Conservation (phyloP, 495 filamentous ascomycete species). For the Aspergillus cristatus region DNA sequence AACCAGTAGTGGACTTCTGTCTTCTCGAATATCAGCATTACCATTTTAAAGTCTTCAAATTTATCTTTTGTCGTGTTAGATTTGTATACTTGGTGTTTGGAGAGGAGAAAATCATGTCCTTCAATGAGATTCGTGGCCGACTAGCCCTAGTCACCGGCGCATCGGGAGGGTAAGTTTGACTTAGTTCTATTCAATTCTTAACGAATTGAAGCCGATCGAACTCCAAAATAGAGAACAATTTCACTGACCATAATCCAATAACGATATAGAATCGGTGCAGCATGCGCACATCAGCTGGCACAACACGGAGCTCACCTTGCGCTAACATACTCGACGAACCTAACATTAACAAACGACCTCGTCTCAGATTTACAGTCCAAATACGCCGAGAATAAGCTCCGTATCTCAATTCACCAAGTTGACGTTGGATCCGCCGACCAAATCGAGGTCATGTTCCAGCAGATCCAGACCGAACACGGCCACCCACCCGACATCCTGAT, state of each 20-base stretch:
- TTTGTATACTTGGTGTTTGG: no score
- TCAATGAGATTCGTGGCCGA: conserved; percentile 46
- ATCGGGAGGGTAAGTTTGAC: conserved; percentile 50
- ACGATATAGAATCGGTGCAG: conserved; percentile 56
- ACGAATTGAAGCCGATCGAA: no score
- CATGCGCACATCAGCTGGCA: conserved; percentile 48
- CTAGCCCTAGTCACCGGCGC: conserved; percentile 59
- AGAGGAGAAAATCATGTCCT: conserved; percentile 12
- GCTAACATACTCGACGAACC: conserved; percentile 50
- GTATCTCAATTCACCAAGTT: conserved; percentile 46
- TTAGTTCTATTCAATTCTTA: no score
- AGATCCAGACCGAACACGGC: conserved; percentile 43
- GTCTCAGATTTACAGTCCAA: conserved; percentile 26
- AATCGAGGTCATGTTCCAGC: conserved; percentile 41
- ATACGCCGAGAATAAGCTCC: conserved; percentile 18
- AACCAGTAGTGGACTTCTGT: no score
- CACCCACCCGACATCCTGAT: conserved; percentile 54
- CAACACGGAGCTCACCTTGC: conserved; percentile 46
- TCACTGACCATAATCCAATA: no score
- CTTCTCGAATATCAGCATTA: no score
- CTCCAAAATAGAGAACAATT: conserved; percentile 1
- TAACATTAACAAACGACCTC: conserved; percentile 35
- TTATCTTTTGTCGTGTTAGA: no score
- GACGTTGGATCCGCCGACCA: conserved; percentile 45
- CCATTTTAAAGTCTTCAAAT: no score